Base-by-base conservation (phyloP, 129 eudicot species). In the Helichrysum umbraculigerum region DNA sequence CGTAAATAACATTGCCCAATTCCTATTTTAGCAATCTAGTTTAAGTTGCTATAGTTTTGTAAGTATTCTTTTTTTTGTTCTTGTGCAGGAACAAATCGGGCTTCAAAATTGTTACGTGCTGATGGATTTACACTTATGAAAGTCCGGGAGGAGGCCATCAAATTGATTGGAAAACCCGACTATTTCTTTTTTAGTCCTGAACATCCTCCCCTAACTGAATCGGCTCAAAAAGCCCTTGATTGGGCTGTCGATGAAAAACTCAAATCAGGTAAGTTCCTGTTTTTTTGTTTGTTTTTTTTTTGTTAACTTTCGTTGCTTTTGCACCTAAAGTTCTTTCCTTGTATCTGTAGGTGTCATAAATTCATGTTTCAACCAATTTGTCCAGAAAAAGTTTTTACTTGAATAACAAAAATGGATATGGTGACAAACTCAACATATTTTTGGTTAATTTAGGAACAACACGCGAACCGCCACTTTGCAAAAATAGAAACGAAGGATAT, bases 221-320 rank as follows among this genome's bases (percentile, higher is more conserved):
- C 88, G 25, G 93, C 89, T 56, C 91, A 86, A 84, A 86, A 63
- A 69, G 93, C 91, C 68, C 88, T 91, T 44, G 93, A 91, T 64
- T 91, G 91, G 89, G 97, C 97, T 25, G 59, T 91, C 11, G 84
- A 86, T 79, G 83, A 91, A 64, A 91, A 84, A 74, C 76, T 86
- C 0, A 86, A 88, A 79, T 88, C 91, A 25, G 87, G 96, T 80
- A 76, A 68, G 85, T 60, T 44, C 81, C 66, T 50, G 61, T 35
- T 16, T 4, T 22, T n/a, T n/a, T n/a, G n/a, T n/a, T n/a, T n/a
- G n/a, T n/a, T n/a, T n/a, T n/a, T 22, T 20, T n/a, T 33, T 29
- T 34, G 54, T 4, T 8, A 7, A 17, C 60, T 29, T 16, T 64
- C 21, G 11, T 21, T 65, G 21, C 41, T 33, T 65, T 65, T 32